These are phyloP conservation scores for Globisporangium nodosum DNA, from an alignment of 352 stramenopile species.

Conservation along the genomic window DNA sequence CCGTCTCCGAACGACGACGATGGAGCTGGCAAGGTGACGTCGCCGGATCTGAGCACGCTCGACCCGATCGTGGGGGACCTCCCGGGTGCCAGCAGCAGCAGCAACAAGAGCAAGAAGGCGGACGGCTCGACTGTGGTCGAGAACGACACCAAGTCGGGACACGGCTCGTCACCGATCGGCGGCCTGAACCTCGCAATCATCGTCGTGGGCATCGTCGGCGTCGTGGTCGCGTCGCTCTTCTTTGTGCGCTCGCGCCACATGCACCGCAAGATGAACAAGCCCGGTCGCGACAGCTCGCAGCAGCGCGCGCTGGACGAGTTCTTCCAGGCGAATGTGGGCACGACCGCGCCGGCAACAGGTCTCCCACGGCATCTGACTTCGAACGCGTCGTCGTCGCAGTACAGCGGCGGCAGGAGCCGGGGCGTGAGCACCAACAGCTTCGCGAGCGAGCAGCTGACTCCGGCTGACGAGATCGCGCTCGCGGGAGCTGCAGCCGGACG, in stretches of 20 bases:
- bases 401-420: conserved; percentile 4
- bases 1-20: conserved; percentile 2
- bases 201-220: conserved; percentile 35
- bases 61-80: conserved; percentile 21
- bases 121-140: conserved; percentile 8
- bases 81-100: conserved; percentile 6
- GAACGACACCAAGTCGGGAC: conserved; percentile 18
- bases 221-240: conserved; percentile 45
- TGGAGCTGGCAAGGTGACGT: conserved; percentile 9
- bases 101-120: conserved; percentile 10
- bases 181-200: conserved; percentile 37
- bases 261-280: conserved; percentile 16
- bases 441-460: conserved; percentile 25
- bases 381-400: conserved; percentile 11
- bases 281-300: conserved; percentile 25
- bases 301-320: conserved; percentile 47
- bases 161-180: conserved; percentile 18
- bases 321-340: conserved; percentile 42
- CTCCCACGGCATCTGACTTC: not conserved
- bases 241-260: conserved; percentile 38
- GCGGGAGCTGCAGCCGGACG: conserved; percentile 10
- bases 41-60: conserved; percentile 21
- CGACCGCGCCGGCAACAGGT: conserved; percentile 10
- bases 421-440: conserved; percentile 14
- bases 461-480: conserved; percentile 27